These are phyloP conservation scores for Ochetophila trinervis DNA, from an alignment of 306 rosid species.

Conservation along the genomic window DNA sequence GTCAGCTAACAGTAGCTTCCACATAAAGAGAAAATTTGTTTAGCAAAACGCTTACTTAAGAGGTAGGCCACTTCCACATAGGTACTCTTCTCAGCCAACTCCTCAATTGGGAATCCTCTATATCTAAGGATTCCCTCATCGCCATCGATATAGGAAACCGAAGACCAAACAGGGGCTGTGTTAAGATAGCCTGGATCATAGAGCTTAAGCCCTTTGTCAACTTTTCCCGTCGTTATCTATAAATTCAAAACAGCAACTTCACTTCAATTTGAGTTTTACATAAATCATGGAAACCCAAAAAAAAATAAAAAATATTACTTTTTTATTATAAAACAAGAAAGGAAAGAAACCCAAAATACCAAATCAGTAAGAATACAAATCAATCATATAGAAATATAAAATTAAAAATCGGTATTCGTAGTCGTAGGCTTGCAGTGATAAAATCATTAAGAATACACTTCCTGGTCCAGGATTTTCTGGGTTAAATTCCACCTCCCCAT, in stretches of 20 bases:
- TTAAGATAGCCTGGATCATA: constrained; percentile 89
- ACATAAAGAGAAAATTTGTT: neutral
- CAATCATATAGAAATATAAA: neutral
- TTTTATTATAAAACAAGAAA: neutral
- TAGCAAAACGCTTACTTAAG: constrained; percentile 48
- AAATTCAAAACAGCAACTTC: constrained; percentile 6
- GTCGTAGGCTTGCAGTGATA: too few relatives aligned
- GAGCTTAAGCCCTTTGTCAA: constrained; percentile 82
- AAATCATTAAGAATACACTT: too few relatives aligned
- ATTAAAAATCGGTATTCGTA: too few relatives aligned
- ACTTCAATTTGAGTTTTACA: neutral
- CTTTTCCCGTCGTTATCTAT: constrained; percentile 62
- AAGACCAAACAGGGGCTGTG: constrained; percentile 83
- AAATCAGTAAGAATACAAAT: neutral
- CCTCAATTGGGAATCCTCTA: constrained; percentile 89
- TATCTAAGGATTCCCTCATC: constrained; percentile 89
- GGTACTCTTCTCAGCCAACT: constrained; percentile 78
- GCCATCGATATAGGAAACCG: constrained; percentile 80
- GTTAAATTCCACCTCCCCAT: too few relatives aligned
- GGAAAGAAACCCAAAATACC: neutral
- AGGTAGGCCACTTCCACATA: constrained; percentile 78
- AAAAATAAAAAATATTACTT: neutral
- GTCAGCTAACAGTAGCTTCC: neutral
- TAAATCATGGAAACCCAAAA: neutral
- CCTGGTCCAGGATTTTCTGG: too few relatives aligned